Percentiles rank a stretch among this genome's conserved stretches.
Evolutionary conservation across 2,329 filamentous ascomycete species (phyloP).

Genomic region (Diaporthe citrichinensis): DNA sequence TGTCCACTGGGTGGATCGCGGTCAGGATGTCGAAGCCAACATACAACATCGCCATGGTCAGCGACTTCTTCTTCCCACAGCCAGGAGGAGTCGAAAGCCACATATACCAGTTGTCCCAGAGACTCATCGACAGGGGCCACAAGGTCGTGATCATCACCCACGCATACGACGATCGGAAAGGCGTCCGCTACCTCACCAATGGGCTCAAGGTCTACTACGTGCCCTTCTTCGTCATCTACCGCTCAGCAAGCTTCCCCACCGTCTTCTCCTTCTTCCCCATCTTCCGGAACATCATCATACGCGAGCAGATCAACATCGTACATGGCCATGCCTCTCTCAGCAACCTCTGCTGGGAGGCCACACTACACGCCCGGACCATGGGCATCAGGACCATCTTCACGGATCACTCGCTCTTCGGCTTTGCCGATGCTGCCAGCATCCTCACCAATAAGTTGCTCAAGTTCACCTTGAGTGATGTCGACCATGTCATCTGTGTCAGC

Average conservation of each 20-base stretch:
- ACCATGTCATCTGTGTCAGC: slow-evolving; percentile 98
- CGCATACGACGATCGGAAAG: slow-evolving; percentile 90
- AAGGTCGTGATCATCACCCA: slow-evolving; percentile 99
- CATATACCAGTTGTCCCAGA: slow-evolving; percentile 97
- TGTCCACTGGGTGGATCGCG: background rate
- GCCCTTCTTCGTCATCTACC: slow-evolving; percentile 95
- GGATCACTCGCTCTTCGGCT: slow-evolving; percentile 97
- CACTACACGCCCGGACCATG: slow-evolving; percentile 96
- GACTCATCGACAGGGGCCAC: slow-evolving; percentile 96
- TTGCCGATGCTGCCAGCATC: slow-evolving; percentile 95
- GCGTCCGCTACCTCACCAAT: slow-evolving; percentile 95
- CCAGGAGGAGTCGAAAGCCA: slow-evolving; percentile 97
- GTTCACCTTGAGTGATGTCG: slow-evolving; percentile 95
- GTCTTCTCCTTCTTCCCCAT: slow-evolving; percentile 99
- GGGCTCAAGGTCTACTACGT: slow-evolving; percentile 98
- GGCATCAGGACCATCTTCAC: slow-evolving; percentile 96
- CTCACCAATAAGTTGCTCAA: slow-evolving; percentile 97
- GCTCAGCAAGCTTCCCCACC: slow-evolving; percentile 92
- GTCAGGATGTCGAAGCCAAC: slow-evolving; percentile 66
- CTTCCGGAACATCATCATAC: slow-evolving; percentile 95
- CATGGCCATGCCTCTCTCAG: slow-evolving; percentile 97
- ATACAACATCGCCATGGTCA: slow-evolving; percentile 89
- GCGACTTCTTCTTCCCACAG: slow-evolving; percentile 99
- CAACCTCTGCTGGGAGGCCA: slow-evolving; percentile 93
- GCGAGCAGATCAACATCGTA: slow-evolving; percentile 96